A percentile compares a stretch with the other conserved stretches of the same genome.
phyloP scores from a whole-genome alignment of 305 asterid genomes.

The Fraxinus greggii region DNA sequence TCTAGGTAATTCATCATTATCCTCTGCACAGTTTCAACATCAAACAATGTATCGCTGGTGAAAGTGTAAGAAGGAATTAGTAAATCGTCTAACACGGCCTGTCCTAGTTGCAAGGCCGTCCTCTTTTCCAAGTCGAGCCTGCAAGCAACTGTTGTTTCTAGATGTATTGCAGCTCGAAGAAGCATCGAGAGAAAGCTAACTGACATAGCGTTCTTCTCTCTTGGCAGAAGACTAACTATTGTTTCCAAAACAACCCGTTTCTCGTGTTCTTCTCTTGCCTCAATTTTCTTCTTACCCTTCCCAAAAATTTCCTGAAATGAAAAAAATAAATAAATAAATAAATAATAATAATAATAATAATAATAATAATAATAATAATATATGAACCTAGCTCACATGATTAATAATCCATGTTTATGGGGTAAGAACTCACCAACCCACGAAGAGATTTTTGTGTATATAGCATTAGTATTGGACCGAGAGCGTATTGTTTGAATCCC shows the following conservation, averaged over 20 bases:
- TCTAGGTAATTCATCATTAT: slow-evolving; percentile 59
- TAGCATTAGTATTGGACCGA: slow-evolving; percentile 76
- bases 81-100: slow-evolving; percentile 85
- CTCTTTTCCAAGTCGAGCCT: slow-evolving; percentile 88
- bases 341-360: not conserved
- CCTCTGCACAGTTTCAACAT: slow-evolving; percentile 73
- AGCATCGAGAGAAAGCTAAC: slow-evolving; percentile 95
- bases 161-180: slow-evolving; percentile 70
- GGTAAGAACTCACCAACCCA: slow-evolving; percentile 80
- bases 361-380: not conserved
- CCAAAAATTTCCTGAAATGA: slow-evolving; percentile 67
- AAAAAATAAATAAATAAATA: not conserved
- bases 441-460: slow-evolving; percentile 81
- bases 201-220: slow-evolving; percentile 64
- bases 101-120: slow-evolving; percentile 66
- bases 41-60: slow-evolving; percentile 68
- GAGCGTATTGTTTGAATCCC: slow-evolving; percentile 68
- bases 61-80: slow-evolving; percentile 71
- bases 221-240: slow-evolving; percentile 78
- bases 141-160: slow-evolving; percentile 84
- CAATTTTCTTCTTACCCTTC: slow-evolving; percentile 70
- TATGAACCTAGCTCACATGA: slow-evolving; percentile 2
- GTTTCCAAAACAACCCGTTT: slow-evolving; percentile 80
- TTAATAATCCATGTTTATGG: slow-evolving; percentile 9
- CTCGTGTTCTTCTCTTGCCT: slow-evolving; percentile 69